Conservation (phyloP, 768 basidiomycete genomes). For the Calvatia gigantea region DNA sequence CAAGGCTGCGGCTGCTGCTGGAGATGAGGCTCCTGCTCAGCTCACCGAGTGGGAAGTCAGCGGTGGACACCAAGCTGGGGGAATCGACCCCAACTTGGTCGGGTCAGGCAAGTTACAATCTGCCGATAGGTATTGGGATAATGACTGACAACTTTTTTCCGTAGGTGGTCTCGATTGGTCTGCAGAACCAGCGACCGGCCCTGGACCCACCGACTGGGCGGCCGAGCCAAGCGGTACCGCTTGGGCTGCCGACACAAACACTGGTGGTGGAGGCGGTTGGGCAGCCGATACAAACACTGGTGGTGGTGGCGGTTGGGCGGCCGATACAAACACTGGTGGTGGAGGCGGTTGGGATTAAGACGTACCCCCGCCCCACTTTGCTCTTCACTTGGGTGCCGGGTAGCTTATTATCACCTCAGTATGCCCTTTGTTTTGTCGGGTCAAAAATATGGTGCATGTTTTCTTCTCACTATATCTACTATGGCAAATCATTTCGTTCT, state of each 20-base stretch:
- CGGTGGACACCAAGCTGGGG: slow-evolving; percentile 62
- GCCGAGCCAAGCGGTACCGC: slow-evolving; percentile 65
- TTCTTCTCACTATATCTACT: slow-evolving; percentile 6
- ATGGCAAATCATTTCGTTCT: slow-evolving; percentile 6
- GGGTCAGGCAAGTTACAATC: slow-evolving; percentile 48
- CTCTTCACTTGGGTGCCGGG: slow-evolving; percentile 13
- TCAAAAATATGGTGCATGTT: slow-evolving; percentile 27
- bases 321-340: slow-evolving; percentile 34
- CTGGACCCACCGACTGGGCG: slow-evolving; percentile 73
- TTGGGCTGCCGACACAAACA: slow-evolving; percentile 36
- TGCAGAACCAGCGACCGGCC: slow-evolving; percentile 54
- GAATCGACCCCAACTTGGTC: slow-evolving; percentile 76
- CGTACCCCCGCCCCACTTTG: background rate
- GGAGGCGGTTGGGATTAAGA: slow-evolving; percentile 37
- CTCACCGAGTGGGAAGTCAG: slow-evolving; percentile 72
- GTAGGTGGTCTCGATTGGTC: slow-evolving; percentile 82
- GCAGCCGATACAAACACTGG: slow-evolving; percentile 35
- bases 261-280: slow-evolving; percentile 38
- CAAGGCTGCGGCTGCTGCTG: slow-evolving; percentile 60
- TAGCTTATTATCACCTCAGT: slow-evolving; percentile 16
- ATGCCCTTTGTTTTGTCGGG: slow-evolving; percentile 13
- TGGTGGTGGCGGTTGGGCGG: slow-evolving; percentile 40
- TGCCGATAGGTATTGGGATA: slow-evolving; percentile 2
- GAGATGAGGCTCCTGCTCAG: slow-evolving; percentile 42
- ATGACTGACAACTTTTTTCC: slow-evolving; percentile 6